Evolutionary conservation across 768 basidiomycete genomes (phyloP).

Genomic region (Myochromella boudieri): DNA sequence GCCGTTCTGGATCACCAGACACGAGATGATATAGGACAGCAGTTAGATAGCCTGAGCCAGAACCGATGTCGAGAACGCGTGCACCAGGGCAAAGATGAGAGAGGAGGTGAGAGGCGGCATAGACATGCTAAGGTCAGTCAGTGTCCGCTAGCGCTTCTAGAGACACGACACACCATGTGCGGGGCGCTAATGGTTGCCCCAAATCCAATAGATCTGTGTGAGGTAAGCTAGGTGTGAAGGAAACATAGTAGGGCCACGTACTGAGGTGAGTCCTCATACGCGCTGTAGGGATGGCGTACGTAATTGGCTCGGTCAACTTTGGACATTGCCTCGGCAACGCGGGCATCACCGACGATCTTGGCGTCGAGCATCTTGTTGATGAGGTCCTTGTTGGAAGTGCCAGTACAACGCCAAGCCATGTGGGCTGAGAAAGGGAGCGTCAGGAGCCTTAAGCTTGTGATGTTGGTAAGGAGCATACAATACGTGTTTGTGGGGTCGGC

Average conservation of each 20-base stretch:
- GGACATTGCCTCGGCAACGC: constrained; percentile 57
- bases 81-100: constrained; percentile 69
- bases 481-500: too few relatives aligned
- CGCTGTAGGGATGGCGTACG: constrained; percentile 45
- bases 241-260: constrained; percentile 35
- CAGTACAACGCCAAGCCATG: constrained; percentile 86
- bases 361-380: constrained; percentile 57
- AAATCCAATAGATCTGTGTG: constrained; percentile 65
- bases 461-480: background rate
- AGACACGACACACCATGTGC: constrained; percentile 71
- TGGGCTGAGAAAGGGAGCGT: constrained; percentile 15
- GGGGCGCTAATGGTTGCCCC: constrained; percentile 95
- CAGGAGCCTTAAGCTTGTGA: background rate
- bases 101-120: constrained; percentile 78
- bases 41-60: constrained; percentile 84
- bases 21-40: constrained; percentile 82
- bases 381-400: constrained; percentile 69
- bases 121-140: constrained; percentile 63
- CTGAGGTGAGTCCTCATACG: constrained; percentile 83
- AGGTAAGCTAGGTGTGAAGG: background rate
- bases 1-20: too few relatives aligned
- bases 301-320: constrained; percentile 72
- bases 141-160: background rate
- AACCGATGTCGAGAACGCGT: constrained; percentile 86
- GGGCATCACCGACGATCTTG: background rate